Conservation (phyloP, 1,284 basidiomycete species). For the Rhodotorula sp. region DNA sequence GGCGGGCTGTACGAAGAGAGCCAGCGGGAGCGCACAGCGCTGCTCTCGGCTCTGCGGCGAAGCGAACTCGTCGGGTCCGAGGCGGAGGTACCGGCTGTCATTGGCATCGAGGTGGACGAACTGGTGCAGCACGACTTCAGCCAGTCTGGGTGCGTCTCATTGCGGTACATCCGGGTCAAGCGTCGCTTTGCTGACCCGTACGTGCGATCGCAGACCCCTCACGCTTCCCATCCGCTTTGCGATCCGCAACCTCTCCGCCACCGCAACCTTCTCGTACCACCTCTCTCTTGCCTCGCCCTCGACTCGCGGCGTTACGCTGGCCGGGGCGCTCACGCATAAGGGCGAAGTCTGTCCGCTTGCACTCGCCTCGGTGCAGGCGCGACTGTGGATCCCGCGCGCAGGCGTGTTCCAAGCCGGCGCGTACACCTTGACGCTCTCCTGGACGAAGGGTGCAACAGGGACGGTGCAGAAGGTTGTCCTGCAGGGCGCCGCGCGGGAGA, state of each 20-base stretch:
- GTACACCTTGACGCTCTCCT: conserved; percentile 1
- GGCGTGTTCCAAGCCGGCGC: conserved; percentile 10
- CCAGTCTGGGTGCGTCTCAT: conserved; percentile 55
- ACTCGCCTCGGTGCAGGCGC: background rate
- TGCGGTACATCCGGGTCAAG: background rate
- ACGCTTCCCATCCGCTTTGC: conserved; percentile 60
- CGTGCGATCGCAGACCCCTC: conserved; percentile 57
- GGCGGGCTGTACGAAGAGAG: conserved; percentile 82
- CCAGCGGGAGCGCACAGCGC: conserved; percentile 65
- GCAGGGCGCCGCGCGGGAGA: background rate
- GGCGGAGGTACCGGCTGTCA: conserved; percentile 57
- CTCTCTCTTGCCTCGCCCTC: conserved; percentile 1
- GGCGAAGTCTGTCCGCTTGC: conserved; percentile 15
- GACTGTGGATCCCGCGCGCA: conserved; percentile 19
- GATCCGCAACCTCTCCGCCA: conserved; percentile 61
- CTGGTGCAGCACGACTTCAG: conserved; percentile 65
- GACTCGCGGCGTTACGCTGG: conserved; percentile 3
- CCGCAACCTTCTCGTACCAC: conserved; percentile 13
- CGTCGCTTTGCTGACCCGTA: background rate
- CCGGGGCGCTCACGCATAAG: conserved; percentile 14
- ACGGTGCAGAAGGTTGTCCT: background rate
- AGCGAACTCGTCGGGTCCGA: conserved; percentile 70
- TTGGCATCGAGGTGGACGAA: conserved; percentile 53
- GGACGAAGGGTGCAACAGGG: background rate
- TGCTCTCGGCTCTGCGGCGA: conserved; percentile 65